These are phyloP conservation scores for Schizochytrium sp. DNA, from an alignment of 108 stramenopile genomes.

Conservation along the genomic window DNA sequence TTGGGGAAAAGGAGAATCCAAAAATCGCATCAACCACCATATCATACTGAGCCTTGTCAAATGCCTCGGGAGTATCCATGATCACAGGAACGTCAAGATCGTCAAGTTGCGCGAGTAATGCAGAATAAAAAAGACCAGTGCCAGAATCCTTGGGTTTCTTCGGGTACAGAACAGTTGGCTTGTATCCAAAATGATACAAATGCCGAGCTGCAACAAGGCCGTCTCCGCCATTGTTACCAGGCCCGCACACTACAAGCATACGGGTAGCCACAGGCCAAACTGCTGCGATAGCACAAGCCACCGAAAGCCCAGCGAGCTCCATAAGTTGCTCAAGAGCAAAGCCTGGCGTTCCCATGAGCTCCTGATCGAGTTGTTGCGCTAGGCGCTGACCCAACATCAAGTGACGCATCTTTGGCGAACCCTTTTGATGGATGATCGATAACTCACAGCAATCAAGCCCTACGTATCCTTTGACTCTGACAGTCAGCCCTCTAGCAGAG, in stretches of 20 bases:
- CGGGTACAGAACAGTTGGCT: constrained; percentile 88
- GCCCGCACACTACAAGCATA: constrained; percentile 79
- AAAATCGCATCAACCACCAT: constrained; percentile 96
- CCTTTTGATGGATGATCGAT: neutral
- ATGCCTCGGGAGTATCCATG: constrained; percentile 59
- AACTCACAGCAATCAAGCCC: neutral
- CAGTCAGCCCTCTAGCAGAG: too few relatives aligned
- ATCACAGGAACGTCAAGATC: constrained; percentile 84
- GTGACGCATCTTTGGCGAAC: neutral
- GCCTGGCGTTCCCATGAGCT: constrained; percentile 92
- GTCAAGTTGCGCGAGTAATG: constrained; percentile 85
- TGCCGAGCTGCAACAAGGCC: constrained; percentile 98
- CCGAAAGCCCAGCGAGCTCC: constrained; percentile 96
- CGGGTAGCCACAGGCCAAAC: constrained; percentile 66
- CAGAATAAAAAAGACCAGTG: neutral
- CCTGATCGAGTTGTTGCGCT: constrained; percentile 88
- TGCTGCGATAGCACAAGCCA: constrained; percentile 85
- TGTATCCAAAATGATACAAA: constrained; percentile 88
- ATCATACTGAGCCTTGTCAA: constrained; percentile 70
- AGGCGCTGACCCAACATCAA: constrained; percentile 72
- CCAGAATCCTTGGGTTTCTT: constrained; percentile 70
- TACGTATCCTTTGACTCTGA: too few relatives aligned
- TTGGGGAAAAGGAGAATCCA: constrained; percentile 88
- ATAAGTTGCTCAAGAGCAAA: constrained; percentile 97
- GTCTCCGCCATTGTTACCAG: constrained; percentile 99